Base-by-base conservation (phyloP, 176 grass and related monocot genomes). In the Elaeis guineensis region DNA sequence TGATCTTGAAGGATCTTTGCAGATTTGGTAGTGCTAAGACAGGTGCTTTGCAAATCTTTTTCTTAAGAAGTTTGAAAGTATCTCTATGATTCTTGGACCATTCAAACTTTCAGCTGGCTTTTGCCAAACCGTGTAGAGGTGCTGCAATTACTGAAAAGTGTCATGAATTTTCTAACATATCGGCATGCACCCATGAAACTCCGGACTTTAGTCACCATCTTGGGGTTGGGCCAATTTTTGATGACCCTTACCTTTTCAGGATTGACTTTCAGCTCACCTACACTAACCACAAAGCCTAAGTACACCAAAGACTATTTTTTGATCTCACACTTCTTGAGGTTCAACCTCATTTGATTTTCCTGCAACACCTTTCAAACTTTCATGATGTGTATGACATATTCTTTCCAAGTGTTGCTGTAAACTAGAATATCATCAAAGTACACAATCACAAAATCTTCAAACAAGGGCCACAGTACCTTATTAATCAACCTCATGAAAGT, bases 351-450 rank as follows among this genome's bases (percentile, higher is more conserved):
- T 3, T 26, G 25, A 26, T 26, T 26, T 26, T 26, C 25, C 25
- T 26, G 4, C 25, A 26, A 23, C 25, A 26, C 3, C 15, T 73
- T 16, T 5, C 55, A 19, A 3, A 73, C 56, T 15, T 26, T 63
- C 32, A 53, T 1, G 17, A 73, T 5, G 35, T 63, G 48, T 15
- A 3, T 12, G 3, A 20, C 2, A 21, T 73, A 21, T 51, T 63
- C 70, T 21, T 73, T 49, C 39, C 32, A 29, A 18, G 58, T 26
- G 2, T 1, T 6, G 6, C 16, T 53, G 4, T 73, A 73, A 1
- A 73, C 54, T 25, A 72, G 16, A 50, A 72, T 72, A 50, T 51
- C 55, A 8, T 72, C 54, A 59, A 72, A 17, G 50, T 44, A 72
- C 12, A 72, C 5, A 50, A 72, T 23, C 0, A 61, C 17, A n/a